These are phyloP conservation scores for Monosporascus sp. DNA, from an alignment of 2,329 filamentous ascomycete genomes.

Conservation along the genomic window DNA sequence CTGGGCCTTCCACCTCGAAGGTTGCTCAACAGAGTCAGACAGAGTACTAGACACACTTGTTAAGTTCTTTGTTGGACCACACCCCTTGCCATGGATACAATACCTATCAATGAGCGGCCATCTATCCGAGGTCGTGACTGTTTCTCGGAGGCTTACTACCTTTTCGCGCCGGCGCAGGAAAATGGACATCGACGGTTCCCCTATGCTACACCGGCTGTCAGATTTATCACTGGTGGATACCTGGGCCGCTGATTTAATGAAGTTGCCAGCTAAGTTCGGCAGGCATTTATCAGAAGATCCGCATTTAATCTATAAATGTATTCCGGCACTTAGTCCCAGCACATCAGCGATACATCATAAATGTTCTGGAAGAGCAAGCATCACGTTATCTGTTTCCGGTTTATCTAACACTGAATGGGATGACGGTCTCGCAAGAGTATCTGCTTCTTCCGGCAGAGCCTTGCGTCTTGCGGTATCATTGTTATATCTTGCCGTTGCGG, in stretches of 20 bases:
- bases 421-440: constrained; percentile 21
- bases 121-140: constrained; percentile 8
- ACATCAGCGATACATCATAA: constrained; percentile 16
- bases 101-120: constrained; percentile 12
- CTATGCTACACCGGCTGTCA: constrained; percentile 8
- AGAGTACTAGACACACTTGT: constrained; percentile 9
- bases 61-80: constrained; percentile 13
- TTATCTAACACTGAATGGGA: constrained; percentile 18
- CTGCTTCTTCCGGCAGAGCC: constrained; percentile 7
- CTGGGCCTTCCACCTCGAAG: constrained; percentile 16
- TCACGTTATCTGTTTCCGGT: constrained; percentile 13
- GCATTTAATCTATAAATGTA: constrained; percentile 17
- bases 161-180: constrained; percentile 6
- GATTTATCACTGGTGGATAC: constrained; percentile 13
- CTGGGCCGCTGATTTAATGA: constrained; percentile 19
- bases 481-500: constrained; percentile 9
- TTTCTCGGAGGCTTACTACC: constrained; percentile 4
- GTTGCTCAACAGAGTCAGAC: constrained; percentile 8
- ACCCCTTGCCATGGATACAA: constrained; percentile 20
- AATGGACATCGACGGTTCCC: constrained; percentile 3
- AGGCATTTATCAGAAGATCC: constrained; percentile 16
- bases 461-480: constrained; percentile 8
- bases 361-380: constrained; percentile 8
- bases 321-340: constrained; percentile 19
- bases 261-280: constrained; percentile 16